Base-by-base conservation (phyloP, 2,329 filamentous ascomycete species). In the Sporothrix protearum region DNA sequence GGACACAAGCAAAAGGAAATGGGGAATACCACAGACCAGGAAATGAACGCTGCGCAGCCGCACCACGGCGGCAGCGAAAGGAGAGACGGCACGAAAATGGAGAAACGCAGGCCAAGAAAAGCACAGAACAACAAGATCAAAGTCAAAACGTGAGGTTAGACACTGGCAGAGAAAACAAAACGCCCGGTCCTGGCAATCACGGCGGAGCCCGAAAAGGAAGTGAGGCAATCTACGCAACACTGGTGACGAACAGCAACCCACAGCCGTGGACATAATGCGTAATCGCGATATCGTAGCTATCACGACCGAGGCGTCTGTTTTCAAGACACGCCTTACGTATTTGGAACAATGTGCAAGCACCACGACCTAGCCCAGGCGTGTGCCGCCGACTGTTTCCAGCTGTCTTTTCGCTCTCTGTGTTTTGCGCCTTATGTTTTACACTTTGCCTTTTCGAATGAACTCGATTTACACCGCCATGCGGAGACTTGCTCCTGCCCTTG, bases 181-280 rank as follows among this genome's bases (percentile, higher is more conserved):
- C 36, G 25, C 64, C 47, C 30, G 45, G 47, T 68, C 51, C 51
- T 57, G 22, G 36, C n/a, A 69, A 69, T 69, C 67, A 69, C 67
- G 51, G 67, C 67, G 67, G 51, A 57, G 36, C 51, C 49, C 67
- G 67, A 57, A 42, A 3, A 45, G 19, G 22, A 67, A 49, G 25
- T 19, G 63, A 33, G 63, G 49, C 51, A 57, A 57, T 57, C 33
- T 69, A 22, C 49, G 30, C 9, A 33, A 67, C 45, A 36, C 25
- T 47, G 30, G 66, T 55, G 63, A 36, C 63, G 63, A 49, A 51
- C 42, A 67, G n/a, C 63, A 51, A 63, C n/a, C 16, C n/a, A n/a
- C n/a, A n/a, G n/a, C n/a, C n/a, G n/a, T n/a, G n/a, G n/a, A n/a
- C n/a, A n/a, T n/a, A n/a, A n/a, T n/a, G 51, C 39, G 61, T 30